Conservation (phyloP, 805 yeast genomes). For the Tetrapisispora arboricola region DNA sequence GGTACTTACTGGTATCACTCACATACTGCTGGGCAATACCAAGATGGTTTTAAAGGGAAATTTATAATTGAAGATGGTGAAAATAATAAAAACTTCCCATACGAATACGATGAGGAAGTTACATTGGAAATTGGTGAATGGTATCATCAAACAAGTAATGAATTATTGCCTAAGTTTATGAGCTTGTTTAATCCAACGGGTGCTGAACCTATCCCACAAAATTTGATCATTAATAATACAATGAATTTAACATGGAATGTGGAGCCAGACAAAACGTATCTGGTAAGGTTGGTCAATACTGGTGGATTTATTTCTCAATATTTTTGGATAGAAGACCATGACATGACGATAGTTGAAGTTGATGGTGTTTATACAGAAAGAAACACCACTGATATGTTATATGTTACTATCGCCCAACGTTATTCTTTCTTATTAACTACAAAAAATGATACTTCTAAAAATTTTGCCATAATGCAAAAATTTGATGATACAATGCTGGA, state of each 20-base stretch:
- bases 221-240: slow-evolving; percentile 71
- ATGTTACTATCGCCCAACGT: slow-evolving; percentile 87
- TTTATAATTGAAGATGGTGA: slow-evolving; percentile 64
- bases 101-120: slow-evolving; percentile 73
- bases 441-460: slow-evolving; percentile 48
- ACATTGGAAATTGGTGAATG: slow-evolving; percentile 67
- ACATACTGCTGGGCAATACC: slow-evolving; percentile 80
- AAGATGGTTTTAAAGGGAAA: slow-evolving; percentile 83
- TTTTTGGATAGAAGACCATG: slow-evolving; percentile 81
- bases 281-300: slow-evolving; percentile 67
- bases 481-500: slow-evolving; percentile 83
- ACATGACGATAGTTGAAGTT: slow-evolving; percentile 75
- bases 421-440: slow-evolving; percentile 72
- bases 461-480: slow-evolving; percentile 74
- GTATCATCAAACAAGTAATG: slow-evolving; percentile 59
- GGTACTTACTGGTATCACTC: slow-evolving; percentile 98
- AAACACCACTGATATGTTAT: slow-evolving; percentile 56
- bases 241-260: slow-evolving; percentile 67
- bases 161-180: slow-evolving; percentile 47
- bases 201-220: slow-evolving; percentile 93
- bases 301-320: slow-evolving; percentile 92
- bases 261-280: slow-evolving; percentile 76
- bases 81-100: slow-evolving; percentile 42
- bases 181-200: slow-evolving; percentile 85
- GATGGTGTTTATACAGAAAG: slow-evolving; percentile 85